Evolutionary conservation across 2,329 filamentous ascomycete genomes (phyloP).

Genomic region (Ciborinia camelliae): DNA sequence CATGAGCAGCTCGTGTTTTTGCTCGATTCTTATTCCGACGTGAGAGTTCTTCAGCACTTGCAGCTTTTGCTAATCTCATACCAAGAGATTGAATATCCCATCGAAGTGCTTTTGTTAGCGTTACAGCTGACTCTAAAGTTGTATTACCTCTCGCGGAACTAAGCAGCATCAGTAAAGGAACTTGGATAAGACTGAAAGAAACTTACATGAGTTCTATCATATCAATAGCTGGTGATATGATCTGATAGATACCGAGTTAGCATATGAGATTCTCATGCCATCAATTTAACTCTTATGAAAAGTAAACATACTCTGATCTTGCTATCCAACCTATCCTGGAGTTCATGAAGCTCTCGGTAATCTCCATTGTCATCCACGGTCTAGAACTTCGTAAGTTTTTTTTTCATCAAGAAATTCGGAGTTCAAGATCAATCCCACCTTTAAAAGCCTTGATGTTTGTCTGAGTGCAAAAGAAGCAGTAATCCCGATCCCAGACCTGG

Average conservation of each 20-base stretch:
- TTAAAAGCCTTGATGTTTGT: conserved; percentile 75
- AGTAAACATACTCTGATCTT: conserved; percentile 69
- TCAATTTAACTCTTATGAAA: neutral
- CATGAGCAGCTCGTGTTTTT: conserved; percentile 53
- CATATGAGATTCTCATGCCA: neutral
- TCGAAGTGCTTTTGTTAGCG: conserved; percentile 76
- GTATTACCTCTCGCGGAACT: conserved; percentile 71
- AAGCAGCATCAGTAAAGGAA: conserved; percentile 24
- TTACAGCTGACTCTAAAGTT: conserved; percentile 78
- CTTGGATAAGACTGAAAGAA: conserved; percentile 36
- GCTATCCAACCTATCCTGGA: conserved; percentile 73
- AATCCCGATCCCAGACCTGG: conserved; percentile 72
- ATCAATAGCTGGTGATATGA: conserved; percentile 86
- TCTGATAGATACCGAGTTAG: conserved; percentile 45
- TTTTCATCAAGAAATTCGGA: neutral
- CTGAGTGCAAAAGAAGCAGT: conserved; percentile 82
- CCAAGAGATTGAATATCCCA: conserved; percentile 80
- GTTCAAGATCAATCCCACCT: conserved; percentile 42
- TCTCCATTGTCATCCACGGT: conserved; percentile 69
- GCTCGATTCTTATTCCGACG: conserved; percentile 44
- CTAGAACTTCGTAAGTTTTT: conserved; percentile 34
- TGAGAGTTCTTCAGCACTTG: conserved; percentile 56
- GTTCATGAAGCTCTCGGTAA: conserved; percentile 61
- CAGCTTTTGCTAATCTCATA: conserved; percentile 67
- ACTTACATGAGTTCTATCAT: conserved; percentile 83